These are phyloP conservation scores for Umbelopsis sp. DNA, from an alignment of 192 early-diverging fungal genomes.

Conservation along the genomic window DNA sequence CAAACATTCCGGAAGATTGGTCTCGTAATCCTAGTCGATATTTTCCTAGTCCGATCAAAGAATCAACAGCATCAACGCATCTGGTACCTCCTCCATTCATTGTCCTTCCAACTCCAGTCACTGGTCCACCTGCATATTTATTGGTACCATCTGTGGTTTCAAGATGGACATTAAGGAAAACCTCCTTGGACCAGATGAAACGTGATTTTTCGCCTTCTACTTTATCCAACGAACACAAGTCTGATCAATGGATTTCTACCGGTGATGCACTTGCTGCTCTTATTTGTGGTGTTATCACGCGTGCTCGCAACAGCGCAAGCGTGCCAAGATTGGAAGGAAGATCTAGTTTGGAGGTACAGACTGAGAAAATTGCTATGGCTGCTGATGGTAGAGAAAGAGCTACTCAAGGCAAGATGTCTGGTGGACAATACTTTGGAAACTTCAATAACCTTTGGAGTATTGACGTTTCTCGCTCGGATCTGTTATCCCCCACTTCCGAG, in stretches of 20 bases:
- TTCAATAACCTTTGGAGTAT: slow-evolving; percentile 37
- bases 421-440: slow-evolving; percentile 39
- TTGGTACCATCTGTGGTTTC: slow-evolving; percentile 28
- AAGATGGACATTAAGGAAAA: slow-evolving; percentile 33
- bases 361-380: slow-evolving; percentile 34
- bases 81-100: slow-evolving; percentile 28
- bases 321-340: slow-evolving; percentile 33
- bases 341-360: slow-evolving; percentile 26
- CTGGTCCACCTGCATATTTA: slow-evolving; percentile 19
- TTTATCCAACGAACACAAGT: slow-evolving; percentile 4
- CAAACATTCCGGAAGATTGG: slow-evolving; percentile 41
- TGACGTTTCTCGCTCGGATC: slow-evolving; percentile 28
- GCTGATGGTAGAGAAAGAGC: slow-evolving; percentile 38
- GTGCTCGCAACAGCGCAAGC: slow-evolving; percentile 29
- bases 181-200: slow-evolving; percentile 31
- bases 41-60: slow-evolving; percentile 25
- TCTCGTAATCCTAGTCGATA: slow-evolving; percentile 34
- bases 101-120: slow-evolving; percentile 16
- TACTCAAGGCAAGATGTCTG: slow-evolving; percentile 30
- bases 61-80: slow-evolving; percentile 11
- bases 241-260: slow-evolving; percentile 39
- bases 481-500: slow-evolving; percentile 22
- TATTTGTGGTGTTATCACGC: slow-evolving; percentile 38
- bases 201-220: slow-evolving; percentile 30
- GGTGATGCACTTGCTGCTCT: slow-evolving; percentile 39